Conservation (phyloP, 768 basidiomycete genomes). For the Suillus cothurnatus region DNA sequence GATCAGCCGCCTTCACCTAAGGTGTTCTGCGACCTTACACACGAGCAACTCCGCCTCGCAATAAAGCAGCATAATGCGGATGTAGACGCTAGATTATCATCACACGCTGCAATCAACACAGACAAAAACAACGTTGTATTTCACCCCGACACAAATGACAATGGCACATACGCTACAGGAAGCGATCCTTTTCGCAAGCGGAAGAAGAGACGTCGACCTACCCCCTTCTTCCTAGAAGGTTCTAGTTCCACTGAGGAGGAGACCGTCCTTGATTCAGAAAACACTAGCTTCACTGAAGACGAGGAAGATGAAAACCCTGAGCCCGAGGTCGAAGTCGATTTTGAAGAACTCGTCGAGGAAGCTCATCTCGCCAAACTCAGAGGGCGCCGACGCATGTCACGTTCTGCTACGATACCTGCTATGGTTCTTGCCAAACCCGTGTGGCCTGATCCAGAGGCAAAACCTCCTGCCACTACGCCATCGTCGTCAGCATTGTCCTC, state of each 20-base stretch:
- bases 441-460: neutral
- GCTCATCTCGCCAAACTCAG: constrained; percentile 2
- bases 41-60: constrained; percentile 6
- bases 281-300: neutral
- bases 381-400: constrained; percentile 1
- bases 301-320: constrained; percentile 6
- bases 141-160: constrained; percentile 20
- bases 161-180: constrained; percentile 17
- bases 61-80: constrained; percentile 5
- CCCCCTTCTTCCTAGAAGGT: neutral
- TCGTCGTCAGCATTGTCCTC: neutral
- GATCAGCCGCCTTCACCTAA: neutral
- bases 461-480: neutral
- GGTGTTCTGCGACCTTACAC: constrained; percentile 4
- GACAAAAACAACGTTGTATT: constrained; percentile 15
- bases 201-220: constrained; percentile 2
- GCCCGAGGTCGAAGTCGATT: neutral
- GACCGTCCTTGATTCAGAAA: neutral
- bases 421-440: neutral
- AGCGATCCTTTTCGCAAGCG: constrained; percentile 9
- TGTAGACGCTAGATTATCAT: neutral
- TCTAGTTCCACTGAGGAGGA: neutral
- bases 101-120: neutral
- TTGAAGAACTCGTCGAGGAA: constrained; percentile 2
- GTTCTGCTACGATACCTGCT: neutral